These are phyloP conservation scores for Diddensiella santjacobensis DNA, from an alignment of 805 yeast species.

Conservation along the genomic window DNA sequence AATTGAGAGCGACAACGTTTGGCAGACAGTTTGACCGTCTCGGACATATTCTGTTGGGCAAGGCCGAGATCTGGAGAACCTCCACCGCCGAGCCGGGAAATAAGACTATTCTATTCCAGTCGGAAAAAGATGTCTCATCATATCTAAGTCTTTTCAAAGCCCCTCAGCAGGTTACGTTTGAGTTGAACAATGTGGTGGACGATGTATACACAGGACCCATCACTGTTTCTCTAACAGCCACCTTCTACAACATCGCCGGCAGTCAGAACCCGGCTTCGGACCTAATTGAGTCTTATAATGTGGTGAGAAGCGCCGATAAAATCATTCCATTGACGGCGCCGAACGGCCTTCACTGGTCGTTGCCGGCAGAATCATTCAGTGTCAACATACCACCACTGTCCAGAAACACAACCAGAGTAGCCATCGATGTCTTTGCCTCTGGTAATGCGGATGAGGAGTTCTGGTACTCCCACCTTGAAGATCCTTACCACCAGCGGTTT, in stretches of 20 bases:
- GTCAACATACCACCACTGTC: constrained; percentile 51
- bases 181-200: constrained; percentile 57
- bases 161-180: constrained; percentile 44
- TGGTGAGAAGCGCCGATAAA: constrained; percentile 18
- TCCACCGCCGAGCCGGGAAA: constrained; percentile 76
- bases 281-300: constrained; percentile 20
- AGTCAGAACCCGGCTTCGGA: not conserved
- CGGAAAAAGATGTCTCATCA: constrained; percentile 56
- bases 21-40: constrained; percentile 39
- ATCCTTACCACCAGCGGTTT: constrained; percentile 24
- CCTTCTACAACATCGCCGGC: constrained; percentile 10
- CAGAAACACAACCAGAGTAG: constrained; percentile 55
- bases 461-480: constrained; percentile 65
- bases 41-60: constrained; percentile 38
- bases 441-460: constrained; percentile 82
- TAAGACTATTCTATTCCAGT: not conserved
- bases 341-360: constrained; percentile 26
- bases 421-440: constrained; percentile 56
- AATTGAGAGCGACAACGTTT: constrained; percentile 30
- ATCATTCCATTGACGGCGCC: constrained; percentile 22
- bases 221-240: constrained; percentile 11
- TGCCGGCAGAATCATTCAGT: constrained; percentile 40
- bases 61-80: constrained; percentile 74
- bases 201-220: constrained; percentile 33
- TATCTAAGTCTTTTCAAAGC: constrained; percentile 48